These are phyloP conservation scores for Neofusicoccum sp. DNA, from an alignment of 2,329 filamentous ascomycete species.

Conservation along the genomic window DNA sequence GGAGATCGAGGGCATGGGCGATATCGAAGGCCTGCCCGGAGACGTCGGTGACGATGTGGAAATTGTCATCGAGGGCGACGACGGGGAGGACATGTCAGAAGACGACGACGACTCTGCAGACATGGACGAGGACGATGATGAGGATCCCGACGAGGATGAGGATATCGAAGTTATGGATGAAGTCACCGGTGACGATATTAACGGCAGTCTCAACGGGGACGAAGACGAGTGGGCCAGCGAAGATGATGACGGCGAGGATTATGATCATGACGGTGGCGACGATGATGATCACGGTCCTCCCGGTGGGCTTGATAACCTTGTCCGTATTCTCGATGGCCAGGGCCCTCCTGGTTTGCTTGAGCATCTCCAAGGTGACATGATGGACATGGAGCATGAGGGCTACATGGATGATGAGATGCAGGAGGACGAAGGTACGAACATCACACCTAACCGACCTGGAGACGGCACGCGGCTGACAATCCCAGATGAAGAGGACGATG, in stretches of 20 bases:
- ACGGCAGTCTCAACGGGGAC: constrained; percentile 46
- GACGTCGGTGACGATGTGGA: constrained; percentile 73
- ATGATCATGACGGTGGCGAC: constrained; percentile 54
- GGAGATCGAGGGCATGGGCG: constrained; percentile 77
- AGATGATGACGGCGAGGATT: constrained; percentile 53
- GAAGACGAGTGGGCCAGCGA: constrained; percentile 42
- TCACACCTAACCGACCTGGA: neutral
- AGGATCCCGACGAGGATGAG: constrained; percentile 59
- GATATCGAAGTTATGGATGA: constrained; percentile 56
- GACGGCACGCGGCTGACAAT: constrained; percentile 12
- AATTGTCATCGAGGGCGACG: constrained; percentile 73
- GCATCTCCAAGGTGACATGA: constrained; percentile 46
- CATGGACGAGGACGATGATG: constrained; percentile 58
- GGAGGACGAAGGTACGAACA: constrained; percentile 61
- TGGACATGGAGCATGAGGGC: constrained; percentile 51
- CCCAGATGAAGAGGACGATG: constrained; percentile 48
- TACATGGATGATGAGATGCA: constrained; percentile 62
- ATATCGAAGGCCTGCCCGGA: constrained; percentile 64
- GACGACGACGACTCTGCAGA: constrained; percentile 58
- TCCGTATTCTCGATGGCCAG: constrained; percentile 38
- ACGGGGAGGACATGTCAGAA: constrained; percentile 60
- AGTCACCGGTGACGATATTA: constrained; percentile 51
- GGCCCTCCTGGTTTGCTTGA: constrained; percentile 41
- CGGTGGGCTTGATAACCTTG: constrained; percentile 30
- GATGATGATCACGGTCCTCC: constrained; percentile 53